A percentile compares a stretch with the other conserved stretches of the same genome.
phyloP scores from a whole-genome alignment of 1,284 basidiomycete species.

The Wallemia hederae region DNA sequence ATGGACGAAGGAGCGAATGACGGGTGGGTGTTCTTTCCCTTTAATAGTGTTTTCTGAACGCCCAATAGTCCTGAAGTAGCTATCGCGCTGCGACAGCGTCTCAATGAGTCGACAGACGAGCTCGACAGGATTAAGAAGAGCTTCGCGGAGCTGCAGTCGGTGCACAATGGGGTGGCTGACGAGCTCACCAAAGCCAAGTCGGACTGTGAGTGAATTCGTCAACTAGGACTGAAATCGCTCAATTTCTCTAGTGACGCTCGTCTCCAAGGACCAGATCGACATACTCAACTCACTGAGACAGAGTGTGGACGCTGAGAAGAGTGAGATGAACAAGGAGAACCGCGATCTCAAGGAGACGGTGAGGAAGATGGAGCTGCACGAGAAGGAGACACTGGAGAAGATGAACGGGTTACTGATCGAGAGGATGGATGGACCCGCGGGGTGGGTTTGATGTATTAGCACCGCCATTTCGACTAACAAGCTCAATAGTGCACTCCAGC shows the following conservation, averaged over 20 bases:
- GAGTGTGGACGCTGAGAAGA: conserved; percentile 63
- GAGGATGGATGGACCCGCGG: conserved; percentile 37
- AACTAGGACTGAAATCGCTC: conserved; percentile 2
- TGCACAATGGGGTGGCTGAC: conserved; percentile 31
- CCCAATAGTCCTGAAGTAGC: conserved; percentile 41
- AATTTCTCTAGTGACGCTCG: conserved; percentile 13
- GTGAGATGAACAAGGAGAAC: conserved; percentile 36
- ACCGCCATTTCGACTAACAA: background rate
- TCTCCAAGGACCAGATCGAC: conserved; percentile 20
- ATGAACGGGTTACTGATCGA: conserved; percentile 59
- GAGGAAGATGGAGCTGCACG: conserved; percentile 46
- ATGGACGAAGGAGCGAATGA: conserved; percentile 41
- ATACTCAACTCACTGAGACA: conserved; percentile 54
- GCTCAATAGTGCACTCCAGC: background rate
- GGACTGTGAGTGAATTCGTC: conserved; percentile 31
- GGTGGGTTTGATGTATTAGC: background rate
- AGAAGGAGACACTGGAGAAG: conserved; percentile 69
- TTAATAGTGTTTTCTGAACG: background rate
- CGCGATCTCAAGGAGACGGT: conserved; percentile 34
- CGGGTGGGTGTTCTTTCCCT: conserved; percentile 25
- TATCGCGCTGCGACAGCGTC: conserved; percentile 51
- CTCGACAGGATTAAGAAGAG: conserved; percentile 39
- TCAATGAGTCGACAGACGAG: conserved; percentile 64
- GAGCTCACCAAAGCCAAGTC: conserved; percentile 60
- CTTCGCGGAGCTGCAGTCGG: conserved; percentile 39